Evolutionary conservation across 257 asterid genomes (phyloP).

Genomic region (Nicotiana obtusifolia): DNA sequence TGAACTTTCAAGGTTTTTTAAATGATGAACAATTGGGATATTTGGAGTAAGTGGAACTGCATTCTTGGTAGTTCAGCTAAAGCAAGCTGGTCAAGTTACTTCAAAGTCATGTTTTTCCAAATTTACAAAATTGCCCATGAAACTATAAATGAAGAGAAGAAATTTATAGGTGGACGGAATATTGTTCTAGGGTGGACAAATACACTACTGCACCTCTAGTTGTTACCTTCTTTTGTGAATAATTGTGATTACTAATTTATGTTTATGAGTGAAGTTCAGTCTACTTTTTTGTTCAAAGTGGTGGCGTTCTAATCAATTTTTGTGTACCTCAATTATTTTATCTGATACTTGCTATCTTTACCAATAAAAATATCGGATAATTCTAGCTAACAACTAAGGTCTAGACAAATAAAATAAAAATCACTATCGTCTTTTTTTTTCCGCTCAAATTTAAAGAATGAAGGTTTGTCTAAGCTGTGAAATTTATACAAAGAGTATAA

Average conservation of each 20-base stretch:
- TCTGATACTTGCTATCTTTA: too few relatives aligned
- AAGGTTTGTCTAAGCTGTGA: too few relatives aligned
- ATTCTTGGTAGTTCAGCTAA: constrained; percentile 26
- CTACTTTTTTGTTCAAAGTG: too few relatives aligned
- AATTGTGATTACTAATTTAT: too few relatives aligned
- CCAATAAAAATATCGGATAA: not conserved
- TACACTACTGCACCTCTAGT: not conserved
- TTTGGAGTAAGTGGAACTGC: constrained; percentile 20
- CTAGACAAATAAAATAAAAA: not conserved
- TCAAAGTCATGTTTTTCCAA: not conserved
- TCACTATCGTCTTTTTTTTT: too few relatives aligned
- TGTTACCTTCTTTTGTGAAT: too few relatives aligned
- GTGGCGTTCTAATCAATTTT: not conserved
- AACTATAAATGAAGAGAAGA: not conserved
- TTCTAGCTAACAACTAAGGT: too few relatives aligned
- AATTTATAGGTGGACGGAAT: too few relatives aligned
- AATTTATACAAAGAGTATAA: too few relatives aligned
- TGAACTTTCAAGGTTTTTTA: not conserved
- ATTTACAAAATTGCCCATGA: not conserved
- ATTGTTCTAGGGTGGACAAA: not conserved
- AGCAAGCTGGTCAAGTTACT: constrained; percentile 14
- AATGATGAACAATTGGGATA: constrained; percentile 29
- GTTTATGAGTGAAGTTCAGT: not conserved
- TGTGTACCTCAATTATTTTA: not conserved
- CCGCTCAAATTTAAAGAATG: too few relatives aligned